These are phyloP conservation scores for Claviceps arundinis DNA, from an alignment of 2,329 filamentous ascomycete species.

Conservation along the genomic window DNA sequence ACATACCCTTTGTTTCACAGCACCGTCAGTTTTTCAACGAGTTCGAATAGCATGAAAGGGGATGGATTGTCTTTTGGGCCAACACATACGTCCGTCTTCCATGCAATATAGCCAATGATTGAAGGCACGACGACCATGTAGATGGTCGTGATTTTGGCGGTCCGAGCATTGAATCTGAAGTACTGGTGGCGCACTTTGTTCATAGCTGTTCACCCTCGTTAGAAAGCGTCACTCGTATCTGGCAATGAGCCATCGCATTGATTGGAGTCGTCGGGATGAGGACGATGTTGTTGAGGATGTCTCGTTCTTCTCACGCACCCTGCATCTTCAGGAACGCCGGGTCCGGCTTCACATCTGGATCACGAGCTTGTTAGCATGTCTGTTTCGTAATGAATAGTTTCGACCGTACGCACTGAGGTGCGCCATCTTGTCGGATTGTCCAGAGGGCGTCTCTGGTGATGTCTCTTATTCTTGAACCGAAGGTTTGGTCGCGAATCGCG, in stretches of 20 bases:
- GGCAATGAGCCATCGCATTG: background rate
- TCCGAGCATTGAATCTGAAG: constrained; percentile 86
- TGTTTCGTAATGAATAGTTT: background rate
- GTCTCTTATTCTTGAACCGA: constrained; percentile 4
- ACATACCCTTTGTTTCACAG: constrained; percentile 56
- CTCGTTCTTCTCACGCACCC: constrained; percentile 17
- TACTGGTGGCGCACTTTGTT: constrained; percentile 76
- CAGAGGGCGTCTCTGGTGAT: constrained; percentile 13
- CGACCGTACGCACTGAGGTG: constrained; percentile 21
- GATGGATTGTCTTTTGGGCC: background rate
- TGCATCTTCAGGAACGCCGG: constrained; percentile 28
- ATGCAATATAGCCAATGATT: constrained; percentile 58
- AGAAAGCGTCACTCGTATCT: constrained; percentile 6
- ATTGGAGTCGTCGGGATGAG: background rate
- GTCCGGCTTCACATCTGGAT: constrained; percentile 27
- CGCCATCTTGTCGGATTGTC: constrained; percentile 21
- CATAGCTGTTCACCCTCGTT: constrained; percentile 49
- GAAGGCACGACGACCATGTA: constrained; percentile 64
- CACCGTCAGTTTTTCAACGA: constrained; percentile 10
- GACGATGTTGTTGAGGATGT: background rate
- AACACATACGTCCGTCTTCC: constrained; percentile 72
- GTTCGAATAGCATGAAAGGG: background rate
- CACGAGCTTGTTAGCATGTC: constrained; percentile 14
- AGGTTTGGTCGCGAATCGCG: constrained; percentile 10
- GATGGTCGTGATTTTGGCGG: constrained; percentile 64